phyloP scores from a whole-genome alignment of 345 rosid genomes.

The Angophora floribunda region DNA sequence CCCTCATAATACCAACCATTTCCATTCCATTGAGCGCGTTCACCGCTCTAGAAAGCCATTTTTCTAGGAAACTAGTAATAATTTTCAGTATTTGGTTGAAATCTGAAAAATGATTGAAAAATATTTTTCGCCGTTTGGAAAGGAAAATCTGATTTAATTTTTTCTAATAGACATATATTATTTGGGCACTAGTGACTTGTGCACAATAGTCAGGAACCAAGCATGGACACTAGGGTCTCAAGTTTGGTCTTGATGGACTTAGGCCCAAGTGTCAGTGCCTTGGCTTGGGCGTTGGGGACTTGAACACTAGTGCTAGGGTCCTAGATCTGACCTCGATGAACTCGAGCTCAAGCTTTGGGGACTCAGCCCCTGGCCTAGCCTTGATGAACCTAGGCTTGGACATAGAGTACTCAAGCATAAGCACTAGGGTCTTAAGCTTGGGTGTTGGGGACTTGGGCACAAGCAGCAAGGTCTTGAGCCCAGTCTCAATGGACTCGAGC shows the following conservation, averaged over 20 bases:
- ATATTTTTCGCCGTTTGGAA: background rate
- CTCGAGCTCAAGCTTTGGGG: background rate
- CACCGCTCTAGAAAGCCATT: background rate
- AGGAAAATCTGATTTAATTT: too few species aligned
- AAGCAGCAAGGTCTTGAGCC: background rate
- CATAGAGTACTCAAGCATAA: background rate
- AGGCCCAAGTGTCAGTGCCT: background rate
- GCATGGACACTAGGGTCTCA: background rate
- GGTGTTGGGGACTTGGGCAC: rapidly evolving
- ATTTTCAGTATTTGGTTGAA: background rate
- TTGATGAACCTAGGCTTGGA: background rate
- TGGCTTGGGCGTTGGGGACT: rapidly evolving
- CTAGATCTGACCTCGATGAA: rapidly evolving
- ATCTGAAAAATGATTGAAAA: too few species aligned
- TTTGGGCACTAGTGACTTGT: background rate
- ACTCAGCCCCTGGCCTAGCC: background rate
- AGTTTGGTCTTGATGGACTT: background rate
- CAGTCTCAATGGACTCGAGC: background rate
- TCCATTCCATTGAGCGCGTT: background rate
- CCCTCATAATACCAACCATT: background rate
- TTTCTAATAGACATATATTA: too few species aligned
- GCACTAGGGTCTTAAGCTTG: background rate
- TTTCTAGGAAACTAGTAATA: background rate
- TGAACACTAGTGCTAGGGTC: rapidly evolving
- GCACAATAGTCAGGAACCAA: background rate